phyloP scores from a whole-genome alignment of 345 rosid genomes.

The Syzygium grande region DNA sequence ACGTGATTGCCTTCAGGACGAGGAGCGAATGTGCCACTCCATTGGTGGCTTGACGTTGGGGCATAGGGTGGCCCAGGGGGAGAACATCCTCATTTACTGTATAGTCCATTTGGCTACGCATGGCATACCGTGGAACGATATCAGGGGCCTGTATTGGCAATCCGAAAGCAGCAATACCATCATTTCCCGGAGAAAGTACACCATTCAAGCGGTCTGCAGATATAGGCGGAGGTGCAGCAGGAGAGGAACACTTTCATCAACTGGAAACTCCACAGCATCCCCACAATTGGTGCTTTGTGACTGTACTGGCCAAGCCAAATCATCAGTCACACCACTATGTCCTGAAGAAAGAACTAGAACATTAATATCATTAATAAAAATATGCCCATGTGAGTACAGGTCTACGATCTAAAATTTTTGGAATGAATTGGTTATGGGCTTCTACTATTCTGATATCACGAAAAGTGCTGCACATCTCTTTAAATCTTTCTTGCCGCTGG shows the following conservation, averaged over 20 bases:
- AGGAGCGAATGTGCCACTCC: too few species aligned
- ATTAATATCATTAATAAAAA: not conserved
- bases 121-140: not conserved
- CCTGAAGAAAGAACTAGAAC: not conserved
- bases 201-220: not conserved
- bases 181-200: not conserved
- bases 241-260: not conserved
- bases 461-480: not conserved
- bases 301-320: not conserved
- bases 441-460: not conserved
- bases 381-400: not conserved
- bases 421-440: not conserved
- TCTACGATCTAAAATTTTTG: accelerated
- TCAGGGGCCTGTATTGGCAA: not conserved
- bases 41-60: too few species aligned
- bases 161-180: not conserved
- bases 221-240: not conserved
- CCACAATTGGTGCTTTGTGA: not conserved
- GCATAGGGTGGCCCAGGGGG: not conserved
- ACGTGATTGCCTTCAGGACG: not conserved
- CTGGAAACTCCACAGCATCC: not conserved
- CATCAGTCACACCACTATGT: not conserved
- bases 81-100: accelerated
- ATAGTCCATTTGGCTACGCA: not conserved
- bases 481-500: not conserved